Evolutionary conservation across 192 early-diverging fungal genomes (phyloP), one percentile per base, ranked within the genome.

Genomic region (Coemansia sp.): DNA sequence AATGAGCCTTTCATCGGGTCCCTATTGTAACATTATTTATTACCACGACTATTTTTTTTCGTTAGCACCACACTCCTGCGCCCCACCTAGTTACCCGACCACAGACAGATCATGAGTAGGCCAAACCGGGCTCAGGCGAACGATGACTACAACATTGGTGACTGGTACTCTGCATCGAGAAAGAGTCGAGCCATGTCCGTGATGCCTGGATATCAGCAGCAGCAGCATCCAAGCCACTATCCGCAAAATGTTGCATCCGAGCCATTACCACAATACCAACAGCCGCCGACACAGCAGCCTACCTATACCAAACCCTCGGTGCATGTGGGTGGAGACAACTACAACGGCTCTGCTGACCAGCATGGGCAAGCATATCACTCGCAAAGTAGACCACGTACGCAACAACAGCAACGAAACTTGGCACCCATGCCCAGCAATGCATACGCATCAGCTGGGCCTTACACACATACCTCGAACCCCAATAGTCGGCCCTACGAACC

Each of bases 121-220:
- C 50, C 50, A 40, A 63, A 60, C 58, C 69, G 66, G 4, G 72
- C 57, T 38, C 57, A 69, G 23, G 50, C 55, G 5, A 67, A 76
- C 57, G 67, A 72, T 57, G 72, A 66, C 8, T 72, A 77, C 30
- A 61, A 74, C 47, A 64, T 72, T n/a, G 21, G 50, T 37, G 75
- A 74, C 64, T 82, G 75, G 75, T 74, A 82, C 42, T 55, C 64
- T 9, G 80, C 80, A 19, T 69, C 75, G 16, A 62, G 80, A 66
- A 69, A 74, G 16, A 82, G 75, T 58, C 55, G 42, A 10, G 66
- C 66, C n/a, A 28, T 70, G n/a, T 72, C 75, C 0, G 61, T 64
- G 17, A 63, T 67, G 66, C 44, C 70, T 11, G 72, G 59, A 4
- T 64, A 32, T 8, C 70, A 65, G 19, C 57, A 53, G 14, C 59